phyloP scores from a whole-genome alignment of 768 basidiomycete genomes.

The Termitomyces heimii region DNA sequence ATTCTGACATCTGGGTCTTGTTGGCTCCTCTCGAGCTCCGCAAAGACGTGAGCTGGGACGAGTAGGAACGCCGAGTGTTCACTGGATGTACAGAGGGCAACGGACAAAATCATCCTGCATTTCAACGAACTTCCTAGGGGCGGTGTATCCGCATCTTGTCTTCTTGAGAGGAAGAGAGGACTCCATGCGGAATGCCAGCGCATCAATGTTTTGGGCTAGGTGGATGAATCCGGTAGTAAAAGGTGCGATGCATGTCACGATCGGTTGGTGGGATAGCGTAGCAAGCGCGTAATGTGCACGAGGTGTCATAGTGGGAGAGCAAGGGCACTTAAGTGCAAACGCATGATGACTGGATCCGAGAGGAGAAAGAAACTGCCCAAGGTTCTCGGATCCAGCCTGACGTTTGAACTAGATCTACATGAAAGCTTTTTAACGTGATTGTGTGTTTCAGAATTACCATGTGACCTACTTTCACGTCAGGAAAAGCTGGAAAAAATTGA shows the following conservation, averaged over 20 bases:
- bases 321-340: too few species aligned
- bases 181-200: conserved; percentile 28
- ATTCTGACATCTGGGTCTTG: conserved; percentile 2
- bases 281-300: too few species aligned
- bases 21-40: conserved; percentile 18
- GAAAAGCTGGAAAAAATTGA: too few species aligned
- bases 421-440: too few species aligned
- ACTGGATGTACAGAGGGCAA: conserved; percentile 34
- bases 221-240: conserved; percentile 23
- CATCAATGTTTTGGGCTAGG: conserved; percentile 45
- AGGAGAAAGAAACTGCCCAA: too few species aligned
- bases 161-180: conserved; percentile 6
- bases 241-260: conserved; percentile 26
- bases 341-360: too few species aligned
- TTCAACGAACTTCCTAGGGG: conserved; percentile 23
- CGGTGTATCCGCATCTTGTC: background rate
- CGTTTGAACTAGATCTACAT: too few species aligned
- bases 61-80: conserved; percentile 17
- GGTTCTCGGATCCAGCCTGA: too few species aligned
- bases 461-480: too few species aligned
- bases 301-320: too few species aligned
- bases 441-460: too few species aligned
- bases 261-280: conserved; percentile 27
- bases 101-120: conserved; percentile 48
- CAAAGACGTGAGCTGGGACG: conserved; percentile 25